phyloP scores from a whole-genome alignment of 1,284 basidiomycete species.

The Trichosporon sp. region DNA sequence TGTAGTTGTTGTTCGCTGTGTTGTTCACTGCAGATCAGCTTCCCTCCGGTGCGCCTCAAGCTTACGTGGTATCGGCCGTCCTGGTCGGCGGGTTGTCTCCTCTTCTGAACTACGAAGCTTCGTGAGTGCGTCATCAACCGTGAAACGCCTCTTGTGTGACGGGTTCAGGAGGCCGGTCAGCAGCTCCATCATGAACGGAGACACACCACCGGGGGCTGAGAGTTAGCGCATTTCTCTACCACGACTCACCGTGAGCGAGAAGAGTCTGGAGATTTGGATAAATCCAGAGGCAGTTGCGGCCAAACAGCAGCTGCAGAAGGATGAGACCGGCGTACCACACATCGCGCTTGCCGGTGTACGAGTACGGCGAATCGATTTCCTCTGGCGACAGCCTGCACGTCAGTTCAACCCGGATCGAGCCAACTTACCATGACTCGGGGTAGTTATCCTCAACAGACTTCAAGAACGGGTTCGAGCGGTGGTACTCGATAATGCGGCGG shows the following conservation, averaged over 20 bases:
- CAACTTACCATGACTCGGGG: conserved; percentile 51
- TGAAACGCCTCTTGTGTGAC: conserved; percentile 47
- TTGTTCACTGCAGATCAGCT: conserved; percentile 6
- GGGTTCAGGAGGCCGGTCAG: conserved; percentile 48
- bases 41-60: too few relatives aligned
- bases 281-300: conserved; percentile 41
- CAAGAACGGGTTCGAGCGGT: conserved; percentile 56
- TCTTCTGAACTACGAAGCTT: conserved; percentile 39
- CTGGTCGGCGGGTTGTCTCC: conserved; percentile 35
- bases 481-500: conserved; percentile 50
- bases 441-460: conserved; percentile 38
- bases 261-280: conserved; percentile 47
- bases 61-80: conserved; percentile 21
- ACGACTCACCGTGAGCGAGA: conserved; percentile 45
- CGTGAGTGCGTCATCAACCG: conserved; percentile 49
- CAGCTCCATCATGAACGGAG: conserved; percentile 41
- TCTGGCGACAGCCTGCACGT: conserved; percentile 49
- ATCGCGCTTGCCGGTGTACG: conserved; percentile 52
- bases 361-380: conserved; percentile 53
- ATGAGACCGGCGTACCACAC: conserved; percentile 55
- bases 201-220: conserved; percentile 37
- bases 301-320: conserved; percentile 52
- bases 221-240: neutral
- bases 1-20: neutral
- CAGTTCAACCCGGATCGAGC: neutral